Evolutionary conservation across 2,329 filamentous ascomycete species (phyloP).

Genomic region (Tolypocladium pustulatum): DNA sequence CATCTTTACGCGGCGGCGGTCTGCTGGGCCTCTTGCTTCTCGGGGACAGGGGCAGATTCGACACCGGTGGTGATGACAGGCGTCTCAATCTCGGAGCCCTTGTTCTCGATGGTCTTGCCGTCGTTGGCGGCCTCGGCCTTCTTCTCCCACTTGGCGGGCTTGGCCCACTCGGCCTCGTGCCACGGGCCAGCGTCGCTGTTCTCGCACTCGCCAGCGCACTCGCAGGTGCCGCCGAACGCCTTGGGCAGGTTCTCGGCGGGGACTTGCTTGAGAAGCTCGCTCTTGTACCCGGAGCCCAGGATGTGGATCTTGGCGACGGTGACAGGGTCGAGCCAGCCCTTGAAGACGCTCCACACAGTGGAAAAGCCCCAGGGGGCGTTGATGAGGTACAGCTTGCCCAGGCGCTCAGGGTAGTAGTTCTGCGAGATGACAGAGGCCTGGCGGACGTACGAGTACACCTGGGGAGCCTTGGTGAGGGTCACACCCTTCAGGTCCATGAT

Average conservation of each 20-base stretch:
- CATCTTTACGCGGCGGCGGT: slow-evolving; percentile 5
- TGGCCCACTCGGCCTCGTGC: slow-evolving; percentile 60
- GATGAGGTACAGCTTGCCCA: slow-evolving; percentile 95
- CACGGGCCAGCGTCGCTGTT: slow-evolving; percentile 88
- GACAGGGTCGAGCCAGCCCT: slow-evolving; percentile 91
- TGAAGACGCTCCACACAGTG: slow-evolving; percentile 74
- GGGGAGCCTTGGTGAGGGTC: slow-evolving; percentile 66
- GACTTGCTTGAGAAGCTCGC: slow-evolving; percentile 74
- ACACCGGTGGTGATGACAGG: slow-evolving; percentile 18
- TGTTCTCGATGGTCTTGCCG: slow-evolving; percentile 25
- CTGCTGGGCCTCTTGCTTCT: slow-evolving; percentile 22
- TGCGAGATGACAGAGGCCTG: slow-evolving; percentile 83
- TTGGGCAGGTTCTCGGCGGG: slow-evolving; percentile 83
- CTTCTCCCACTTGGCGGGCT: slow-evolving; percentile 54
- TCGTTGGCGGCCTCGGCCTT: slow-evolving; percentile 28
- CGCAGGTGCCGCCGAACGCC: slow-evolving; percentile 73
- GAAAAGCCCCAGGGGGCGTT: slow-evolving; percentile 96
- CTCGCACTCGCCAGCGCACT: slow-evolving; percentile 72
- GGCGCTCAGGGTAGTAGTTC: slow-evolving; percentile 97
- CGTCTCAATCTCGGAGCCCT: slow-evolving; percentile 25
- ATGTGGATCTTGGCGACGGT: slow-evolving; percentile 95
- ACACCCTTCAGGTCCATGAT: slow-evolving; percentile 98
- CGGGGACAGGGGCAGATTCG: slow-evolving; percentile 19
- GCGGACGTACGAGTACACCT: slow-evolving; percentile 81
- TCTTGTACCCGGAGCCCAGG: slow-evolving; percentile 70